Evolutionary conservation across 1,284 basidiomycete genomes (phyloP).

Genomic region (Ganoderma boninense): DNA sequence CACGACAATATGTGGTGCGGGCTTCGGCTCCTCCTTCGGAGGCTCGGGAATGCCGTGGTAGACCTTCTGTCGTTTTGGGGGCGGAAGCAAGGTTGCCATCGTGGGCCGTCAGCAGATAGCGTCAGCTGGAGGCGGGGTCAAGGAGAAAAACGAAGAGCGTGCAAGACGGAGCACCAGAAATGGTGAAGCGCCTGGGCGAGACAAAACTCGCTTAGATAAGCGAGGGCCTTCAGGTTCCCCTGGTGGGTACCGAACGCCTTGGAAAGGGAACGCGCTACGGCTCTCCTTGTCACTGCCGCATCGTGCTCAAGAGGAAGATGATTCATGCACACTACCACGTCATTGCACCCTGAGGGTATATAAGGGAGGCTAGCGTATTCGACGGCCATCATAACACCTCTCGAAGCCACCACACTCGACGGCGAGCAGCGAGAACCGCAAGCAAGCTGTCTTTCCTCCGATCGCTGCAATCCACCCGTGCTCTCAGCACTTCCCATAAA

Average conservation of each 20-base stretch:
- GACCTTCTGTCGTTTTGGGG: conserved; percentile 85
- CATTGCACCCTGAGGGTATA: conserved; percentile 15
- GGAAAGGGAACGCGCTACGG: conserved; percentile 24
- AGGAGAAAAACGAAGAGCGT: conserved; percentile 16
- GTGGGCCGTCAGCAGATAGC: conserved; percentile 56
- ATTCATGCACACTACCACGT: conserved; percentile 20
- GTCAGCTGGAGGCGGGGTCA: conserved; percentile 18
- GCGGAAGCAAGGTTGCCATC: conserved; percentile 87
- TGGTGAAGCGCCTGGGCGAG: conserved; percentile 21
- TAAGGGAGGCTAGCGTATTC: conserved; percentile 11
- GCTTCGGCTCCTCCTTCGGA: conserved; percentile 59
- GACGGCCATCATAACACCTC: conserved; percentile 8
- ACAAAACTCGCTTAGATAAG: conserved; percentile 19
- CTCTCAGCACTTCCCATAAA: conserved; percentile 7
- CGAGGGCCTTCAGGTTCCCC: conserved; percentile 2
- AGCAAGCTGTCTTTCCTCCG: conserved; percentile 21
- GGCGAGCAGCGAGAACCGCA: not conserved
- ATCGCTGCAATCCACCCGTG: conserved; percentile 4
- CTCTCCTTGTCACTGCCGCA: conserved; percentile 14
- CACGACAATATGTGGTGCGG: conserved; percentile 80
- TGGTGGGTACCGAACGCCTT: conserved; percentile 28
- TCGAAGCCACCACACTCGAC: conserved; percentile 9
- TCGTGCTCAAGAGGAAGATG: conserved; percentile 17
- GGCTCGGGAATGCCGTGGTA: conserved; percentile 79
- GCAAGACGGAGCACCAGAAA: conserved; percentile 28